A percentile compares a stretch with the other conserved stretches of the same genome.
These are phyloP conservation scores for Buddleja alternifolia DNA, from an alignment of 257 asterid species.

Conservation along the genomic window DNA sequence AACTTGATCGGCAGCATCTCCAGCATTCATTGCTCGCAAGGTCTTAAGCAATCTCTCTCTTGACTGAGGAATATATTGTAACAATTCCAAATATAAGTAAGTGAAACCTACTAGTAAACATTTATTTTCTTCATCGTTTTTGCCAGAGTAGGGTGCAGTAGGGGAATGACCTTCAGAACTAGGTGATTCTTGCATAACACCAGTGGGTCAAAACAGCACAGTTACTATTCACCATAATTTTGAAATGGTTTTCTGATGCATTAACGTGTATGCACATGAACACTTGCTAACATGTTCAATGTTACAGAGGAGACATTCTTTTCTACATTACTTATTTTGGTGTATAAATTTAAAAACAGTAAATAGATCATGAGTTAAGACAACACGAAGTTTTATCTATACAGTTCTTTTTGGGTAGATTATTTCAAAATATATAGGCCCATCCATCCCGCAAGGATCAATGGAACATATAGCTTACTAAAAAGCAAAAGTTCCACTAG, in stretches of 20 bases:
- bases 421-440: constrained; percentile 4
- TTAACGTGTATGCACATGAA: constrained; percentile 1
- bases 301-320: constrained; percentile 8
- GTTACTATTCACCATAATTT: neutral
- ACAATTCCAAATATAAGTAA: constrained; percentile 27
- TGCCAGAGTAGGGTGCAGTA: constrained; percentile 6
- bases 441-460: neutral
- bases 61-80: constrained; percentile 54
- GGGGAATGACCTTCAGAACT: constrained; percentile 1
- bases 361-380: neutral
- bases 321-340: neutral
- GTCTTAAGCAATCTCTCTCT: constrained; percentile 84
- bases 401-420: neutral
- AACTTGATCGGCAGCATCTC: constrained; percentile 99
- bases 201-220: constrained; percentile 13
- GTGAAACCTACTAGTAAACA: constrained; percentile 14
- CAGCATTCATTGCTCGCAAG: constrained; percentile 91
- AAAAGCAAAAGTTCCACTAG: neutral
- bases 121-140: neutral
- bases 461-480: neutral
- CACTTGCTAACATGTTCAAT: neutral
- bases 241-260: constrained; percentile 5
- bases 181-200: constrained; percentile 16
- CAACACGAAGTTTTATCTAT: neutral
- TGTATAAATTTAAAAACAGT: neutral